A percentile compares a stretch with the other conserved stretches of the same genome.
These are phyloP conservation scores for Aureobasidium musti DNA, from an alignment of 2,329 filamentous ascomycete species.

Conservation along the genomic window DNA sequence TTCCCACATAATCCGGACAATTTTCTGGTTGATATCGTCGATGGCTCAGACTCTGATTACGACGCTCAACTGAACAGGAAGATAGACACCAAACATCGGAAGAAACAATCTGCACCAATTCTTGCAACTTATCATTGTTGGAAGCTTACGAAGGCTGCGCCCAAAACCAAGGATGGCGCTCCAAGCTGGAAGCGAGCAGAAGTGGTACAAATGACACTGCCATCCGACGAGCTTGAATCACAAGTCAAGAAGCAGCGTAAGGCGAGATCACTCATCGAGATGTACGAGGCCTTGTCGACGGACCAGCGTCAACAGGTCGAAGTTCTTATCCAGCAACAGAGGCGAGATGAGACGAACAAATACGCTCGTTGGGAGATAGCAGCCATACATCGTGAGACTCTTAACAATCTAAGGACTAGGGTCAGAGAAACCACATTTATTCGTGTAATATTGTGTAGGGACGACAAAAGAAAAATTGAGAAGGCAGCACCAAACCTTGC, in stretches of 20 bases:
- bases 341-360: not conserved
- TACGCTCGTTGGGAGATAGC: slow-evolving; percentile 18
- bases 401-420: slow-evolving; percentile 14
- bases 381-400: slow-evolving; percentile 13
- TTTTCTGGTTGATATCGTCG: slow-evolving; percentile 1
- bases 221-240: slow-evolving; percentile 13
- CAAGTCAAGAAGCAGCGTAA: slow-evolving; percentile 19
- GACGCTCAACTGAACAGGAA: not conserved
- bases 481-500: not conserved
- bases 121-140: slow-evolving; percentile 7
- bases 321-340: slow-evolving; percentile 7
- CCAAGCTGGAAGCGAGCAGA: slow-evolving; percentile 23
- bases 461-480: not conserved
- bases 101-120: not conserved
- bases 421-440: slow-evolving; percentile 23
- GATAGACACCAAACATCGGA: not conserved
- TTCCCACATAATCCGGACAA: not conserved
- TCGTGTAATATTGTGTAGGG: slow-evolving; percentile 4
- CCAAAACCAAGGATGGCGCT: not conserved
- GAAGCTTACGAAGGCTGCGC: slow-evolving; percentile 18
- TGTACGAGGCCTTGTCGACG: slow-evolving; percentile 9
- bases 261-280: slow-evolving; percentile 6
- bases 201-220: slow-evolving; percentile 2
- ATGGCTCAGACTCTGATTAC: not conserved
- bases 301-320: slow-evolving; percentile 23